phyloP scores from a whole-genome alignment of 257 asterid species.

The Euphrasia confusa region DNA sequence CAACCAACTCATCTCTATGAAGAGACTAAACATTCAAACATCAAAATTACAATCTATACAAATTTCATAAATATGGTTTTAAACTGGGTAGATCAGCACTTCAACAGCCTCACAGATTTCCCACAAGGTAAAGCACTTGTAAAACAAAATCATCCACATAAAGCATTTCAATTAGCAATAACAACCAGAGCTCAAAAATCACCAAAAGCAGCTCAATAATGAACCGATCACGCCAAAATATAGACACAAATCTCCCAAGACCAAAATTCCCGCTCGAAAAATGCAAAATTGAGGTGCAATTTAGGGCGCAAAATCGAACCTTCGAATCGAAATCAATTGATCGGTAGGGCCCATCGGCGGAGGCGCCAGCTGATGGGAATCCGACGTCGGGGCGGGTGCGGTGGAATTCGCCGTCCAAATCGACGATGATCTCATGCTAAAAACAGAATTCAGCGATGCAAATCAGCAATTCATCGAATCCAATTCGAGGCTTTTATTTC shows the following conservation, averaged over 20 bases:
- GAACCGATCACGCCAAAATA: neutral
- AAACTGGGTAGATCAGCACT: neutral
- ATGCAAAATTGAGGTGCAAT: conserved; percentile 29
- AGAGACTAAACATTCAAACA: neutral
- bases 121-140: neutral
- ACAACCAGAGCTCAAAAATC: conserved; percentile 1
- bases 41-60: neutral
- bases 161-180: conserved; percentile 18
- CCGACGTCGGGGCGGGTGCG: conserved; percentile 34
- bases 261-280: conserved; percentile 32
- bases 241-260: conserved; percentile 1
- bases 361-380: conserved; percentile 35
- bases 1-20: neutral
- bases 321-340: conserved; percentile 36
- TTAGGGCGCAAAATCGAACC: conserved; percentile 35
- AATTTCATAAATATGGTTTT: neutral
- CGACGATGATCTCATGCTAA: conserved; percentile 57
- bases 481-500: conserved; percentile 13
- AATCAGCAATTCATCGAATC: conserved; percentile 22
- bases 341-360: conserved; percentile 31
- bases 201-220: conserved; percentile 22
- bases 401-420: conserved; percentile 54
- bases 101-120: neutral
- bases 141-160: conserved; percentile 2
- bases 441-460: conserved; percentile 13